Evolutionary conservation across 176 grass and related monocot species (phyloP), one percentile per base, ranked within the genome.

Genomic region (Saccharum spontaneum): DNA sequence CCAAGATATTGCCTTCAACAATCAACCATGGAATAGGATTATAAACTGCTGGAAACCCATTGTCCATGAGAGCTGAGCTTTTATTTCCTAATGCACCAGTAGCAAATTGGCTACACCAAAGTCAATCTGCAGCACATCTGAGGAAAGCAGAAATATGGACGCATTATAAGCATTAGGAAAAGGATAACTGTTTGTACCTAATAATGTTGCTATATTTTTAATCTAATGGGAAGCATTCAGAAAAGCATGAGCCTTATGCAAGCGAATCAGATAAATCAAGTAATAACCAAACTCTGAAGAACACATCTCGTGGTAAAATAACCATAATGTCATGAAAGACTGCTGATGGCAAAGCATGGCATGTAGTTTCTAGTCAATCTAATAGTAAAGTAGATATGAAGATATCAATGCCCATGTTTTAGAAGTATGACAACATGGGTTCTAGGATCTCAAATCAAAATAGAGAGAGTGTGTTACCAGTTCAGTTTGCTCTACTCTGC

Each of bases 221-320:
- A 43, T 62, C 9, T 1, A n/a, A 17, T 15, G 1, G 52, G 11
- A 44, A 83, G 31, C 33, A 45, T 83, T 50, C 1, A 22, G 22
- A 82, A 20, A 40, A 55, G 55, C 55, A 67, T 22, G 17, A 37
- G 3, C 0, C 23, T 28, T 26, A 20, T 74, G 44, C 23, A 67
- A 79, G 36, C 3, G 79, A 61, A 79, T 18, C 24, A 16, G 40
- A 10, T 10, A 24, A 73, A 64, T 79, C 39, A 30, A 69, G 28
- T 50, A 82, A 87, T 50, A 82, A 87, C 10, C 1, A 22, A 49
- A 69, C 28, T 77, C 30, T 49, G 15, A 49, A 55, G 52, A 1
- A 79, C 76, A 45, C 15, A 79, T 30, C 38, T 79, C 5, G 7
- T 28, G 24, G 38, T 64, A 30, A 28, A 78, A 30, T 44, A 15